Percentiles rank a stretch among this genome's conserved stretches.
phyloP scores from a whole-genome alignment of 2,329 filamentous ascomycete species.

The Raffaelea albimanens region DNA sequence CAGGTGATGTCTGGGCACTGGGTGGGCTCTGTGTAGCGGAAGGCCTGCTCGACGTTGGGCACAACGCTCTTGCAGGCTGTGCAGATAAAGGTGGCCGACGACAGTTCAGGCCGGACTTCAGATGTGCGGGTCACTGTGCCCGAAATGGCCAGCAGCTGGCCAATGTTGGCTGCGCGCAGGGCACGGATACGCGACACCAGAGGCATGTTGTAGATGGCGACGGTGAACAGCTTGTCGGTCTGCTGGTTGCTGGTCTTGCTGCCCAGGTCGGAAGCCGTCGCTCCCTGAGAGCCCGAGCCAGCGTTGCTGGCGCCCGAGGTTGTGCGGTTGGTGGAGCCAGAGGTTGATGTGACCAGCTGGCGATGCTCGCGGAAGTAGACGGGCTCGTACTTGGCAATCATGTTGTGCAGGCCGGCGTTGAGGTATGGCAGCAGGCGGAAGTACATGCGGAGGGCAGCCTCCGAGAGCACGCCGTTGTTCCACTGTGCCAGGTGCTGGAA shows the following conservation, averaged over 20 bases:
- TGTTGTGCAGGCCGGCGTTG: slow-evolving; percentile 77
- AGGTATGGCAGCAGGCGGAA: slow-evolving; percentile 93
- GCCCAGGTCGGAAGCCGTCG: slow-evolving; percentile 44
- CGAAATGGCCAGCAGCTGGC: slow-evolving; percentile 88
- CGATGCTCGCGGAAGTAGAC: slow-evolving; percentile 89
- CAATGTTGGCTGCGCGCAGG: slow-evolving; percentile 81
- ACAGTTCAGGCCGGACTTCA: slow-evolving; percentile 89
- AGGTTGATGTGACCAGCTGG: slow-evolving; percentile 54
- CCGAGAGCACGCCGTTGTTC: slow-evolving; percentile 71
- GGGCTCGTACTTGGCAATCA: slow-evolving; percentile 90
- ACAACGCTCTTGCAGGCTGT: slow-evolving; percentile 78
- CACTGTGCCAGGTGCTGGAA: slow-evolving; percentile 73
- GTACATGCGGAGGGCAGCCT: slow-evolving; percentile 81
- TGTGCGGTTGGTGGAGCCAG: slow-evolving; percentile 54
- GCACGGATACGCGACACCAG: slow-evolving; percentile 78
- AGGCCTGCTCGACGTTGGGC: slow-evolving; percentile 91
- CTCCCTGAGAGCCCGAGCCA: slow-evolving; percentile 29
- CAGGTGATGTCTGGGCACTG: slow-evolving; percentile 87
- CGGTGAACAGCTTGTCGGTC: slow-evolving; percentile 89
- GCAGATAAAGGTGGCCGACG: slow-evolving; percentile 84
- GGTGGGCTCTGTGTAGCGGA: slow-evolving; percentile 92
- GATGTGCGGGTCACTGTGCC: slow-evolving; percentile 95
- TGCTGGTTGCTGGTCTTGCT: slow-evolving; percentile 83
- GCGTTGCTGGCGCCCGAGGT: slow-evolving; percentile 57
- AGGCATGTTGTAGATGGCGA: slow-evolving; percentile 89